Percentiles rank a stretch among this genome's conserved stretches.
Evolutionary conservation across 495 filamentous ascomycete species (phyloP).

Genomic region (Aspergillus baeticus): DNA sequence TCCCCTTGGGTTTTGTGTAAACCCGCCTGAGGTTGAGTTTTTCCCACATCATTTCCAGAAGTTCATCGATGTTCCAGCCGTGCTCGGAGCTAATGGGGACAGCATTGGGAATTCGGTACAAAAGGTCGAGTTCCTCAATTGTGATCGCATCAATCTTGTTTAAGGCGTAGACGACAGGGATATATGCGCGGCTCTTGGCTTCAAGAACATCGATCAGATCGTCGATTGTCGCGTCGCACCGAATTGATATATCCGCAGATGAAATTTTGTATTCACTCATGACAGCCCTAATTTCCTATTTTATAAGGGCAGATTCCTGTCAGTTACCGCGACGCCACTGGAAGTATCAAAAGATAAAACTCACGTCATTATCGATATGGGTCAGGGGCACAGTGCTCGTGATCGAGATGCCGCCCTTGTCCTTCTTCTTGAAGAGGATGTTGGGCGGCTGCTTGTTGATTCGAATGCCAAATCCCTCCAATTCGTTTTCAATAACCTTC

Average conservation of each 20-base stretch:
- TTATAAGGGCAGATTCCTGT: constrained; percentile 13
- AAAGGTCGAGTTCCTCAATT: constrained; percentile 92
- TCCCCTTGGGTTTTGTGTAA: constrained; percentile 98
- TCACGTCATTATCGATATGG: constrained; percentile 83
- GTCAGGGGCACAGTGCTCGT: constrained; percentile 88
- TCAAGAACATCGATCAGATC: constrained; percentile 96
- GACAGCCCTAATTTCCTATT: constrained; percentile 89
- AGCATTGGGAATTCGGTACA: constrained; percentile 95
- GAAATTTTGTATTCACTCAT: constrained; percentile 96
- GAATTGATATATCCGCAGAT: constrained; percentile 96
- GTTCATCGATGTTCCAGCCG: constrained; percentile 97
- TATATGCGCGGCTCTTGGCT: constrained; percentile 92
- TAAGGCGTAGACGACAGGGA: constrained; percentile 95
- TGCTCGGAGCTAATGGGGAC: constrained; percentile 97
- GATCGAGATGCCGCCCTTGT: constrained; percentile 94
- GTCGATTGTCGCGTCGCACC: constrained; percentile 89
- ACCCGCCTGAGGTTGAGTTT: constrained; percentile 87
- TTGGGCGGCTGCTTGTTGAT: constrained; percentile 98
- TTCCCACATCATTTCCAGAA: constrained; percentile 98
- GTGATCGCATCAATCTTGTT: constrained; percentile 99
- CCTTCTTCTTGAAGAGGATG: constrained; percentile 98
- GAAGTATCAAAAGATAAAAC: constrained; percentile 14
- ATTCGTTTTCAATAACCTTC: constrained; percentile 90
- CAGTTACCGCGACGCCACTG: constrained; percentile 13
- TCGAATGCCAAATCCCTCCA: constrained; percentile 96